Evolutionary conservation across 148 eudicot species (phyloP), one percentile per base, ranked within the genome.

Genomic region (Rhododendron vialii): DNA sequence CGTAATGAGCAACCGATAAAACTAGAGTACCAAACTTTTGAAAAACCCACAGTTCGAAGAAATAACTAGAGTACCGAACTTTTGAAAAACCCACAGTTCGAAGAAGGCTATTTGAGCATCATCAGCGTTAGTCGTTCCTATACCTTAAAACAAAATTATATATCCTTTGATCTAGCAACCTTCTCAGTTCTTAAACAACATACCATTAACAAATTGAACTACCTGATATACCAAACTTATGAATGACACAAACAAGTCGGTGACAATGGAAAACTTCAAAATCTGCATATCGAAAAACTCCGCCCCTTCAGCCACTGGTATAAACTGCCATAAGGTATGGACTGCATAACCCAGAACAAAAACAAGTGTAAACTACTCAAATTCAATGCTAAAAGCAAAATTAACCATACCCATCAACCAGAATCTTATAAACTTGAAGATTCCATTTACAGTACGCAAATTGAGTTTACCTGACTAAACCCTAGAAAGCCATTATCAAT

Each of bases 21-120:
- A 67, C 78, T 82, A 38, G 22, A 38, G 36, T 82, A 82, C 84
- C 71, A 15, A 82, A 82, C 50, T 59, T 82, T 38, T 38, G 33
- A n/a, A 82, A 82, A 57, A 82, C 33, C 73, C 17, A 38, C 0
- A 50, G 82, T 9, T 47, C 12, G 2, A 47, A 47, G 50, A 47
- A 47, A 7, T 10, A 30, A 55, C 67, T 30, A 51, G 43, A 35
- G 30, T 51, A 81, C 65, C 75, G 75, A 69, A 69, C 36, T 69
- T 28, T 69, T 28, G 36, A 69, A 69, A 67, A n/a, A 65, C 71
- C 71, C 71, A n/a, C 13, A 0, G 5, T 81, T 81, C 36, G 7
- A 61, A 38, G 22, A 18, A 20, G 2, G 9, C 69, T 55, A 55
- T 12, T 22, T 22, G 47, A 22, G 17, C 26, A 33, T 47, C n/a